phyloP scores from a whole-genome alignment of 2,329 filamentous ascomycete species.

The Rasamsonia emersonii region DNA sequence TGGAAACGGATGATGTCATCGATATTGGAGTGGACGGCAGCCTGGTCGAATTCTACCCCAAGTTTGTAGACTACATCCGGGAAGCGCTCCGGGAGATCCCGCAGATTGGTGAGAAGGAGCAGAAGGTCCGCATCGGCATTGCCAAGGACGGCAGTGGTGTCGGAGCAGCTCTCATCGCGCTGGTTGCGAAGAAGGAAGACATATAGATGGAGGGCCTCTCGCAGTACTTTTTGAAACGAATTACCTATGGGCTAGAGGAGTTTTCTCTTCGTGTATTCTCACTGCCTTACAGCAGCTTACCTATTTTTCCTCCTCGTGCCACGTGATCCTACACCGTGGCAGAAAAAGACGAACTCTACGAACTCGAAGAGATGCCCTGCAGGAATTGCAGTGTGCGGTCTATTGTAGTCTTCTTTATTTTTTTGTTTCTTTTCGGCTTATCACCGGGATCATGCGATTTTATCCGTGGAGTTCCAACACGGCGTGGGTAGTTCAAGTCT shows the following conservation, averaged over 20 bases:
- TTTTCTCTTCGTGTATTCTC: not conserved
- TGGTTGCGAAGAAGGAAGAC: slow-evolving; percentile 60
- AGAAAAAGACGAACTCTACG: too few relatives aligned
- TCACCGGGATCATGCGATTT: too few relatives aligned
- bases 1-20: slow-evolving; percentile 60
- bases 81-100: slow-evolving; percentile 70
- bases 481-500: too few relatives aligned
- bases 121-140: slow-evolving; percentile 85
- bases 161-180: slow-evolving; percentile 89
- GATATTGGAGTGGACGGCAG: slow-evolving; percentile 94
- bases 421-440: too few relatives aligned
- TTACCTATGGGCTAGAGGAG: not conserved
- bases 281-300: too few relatives aligned
- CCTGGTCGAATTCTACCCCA: slow-evolving; percentile 90
- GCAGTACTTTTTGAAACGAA: too few relatives aligned
- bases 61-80: slow-evolving; percentile 80
- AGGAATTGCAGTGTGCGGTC: too few relatives aligned
- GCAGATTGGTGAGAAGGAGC: slow-evolving; percentile 72
- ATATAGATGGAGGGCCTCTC: not conserved
- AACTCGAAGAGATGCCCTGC: too few relatives aligned
- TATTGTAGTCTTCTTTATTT: too few relatives aligned
- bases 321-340: too few relatives aligned
- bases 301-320: too few relatives aligned
- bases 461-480: too few relatives aligned
- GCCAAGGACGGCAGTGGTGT: slow-evolving; percentile 94